Base-by-base conservation (phyloP, 1,284 basidiomycete species). In the Leccinum solheimii region DNA sequence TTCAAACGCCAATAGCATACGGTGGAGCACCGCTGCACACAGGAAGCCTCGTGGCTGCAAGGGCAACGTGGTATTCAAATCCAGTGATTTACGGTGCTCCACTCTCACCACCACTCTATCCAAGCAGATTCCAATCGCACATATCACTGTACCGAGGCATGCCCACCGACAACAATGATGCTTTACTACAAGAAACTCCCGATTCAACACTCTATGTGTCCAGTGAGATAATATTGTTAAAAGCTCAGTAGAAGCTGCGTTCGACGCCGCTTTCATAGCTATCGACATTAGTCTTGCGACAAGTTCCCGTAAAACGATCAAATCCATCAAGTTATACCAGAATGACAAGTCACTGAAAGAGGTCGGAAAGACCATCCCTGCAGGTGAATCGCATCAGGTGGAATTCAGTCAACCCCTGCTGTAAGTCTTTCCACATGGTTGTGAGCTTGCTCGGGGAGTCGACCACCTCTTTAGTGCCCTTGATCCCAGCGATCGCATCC, bases 201-300 rank as follows among this genome's bases (percentile, higher is more conserved):
- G 4, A 8, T 16, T 40, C 61, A 19, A 48, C 36, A 3, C 7
- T 65, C 38, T 26, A 67, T 32, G 58, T 65, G 16, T 62, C 66
- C 5, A 48, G 64, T 67, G 3, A 34, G 57, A 21, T 2, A 27
- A 3, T 23, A 23, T 5, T 2, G 3, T 21, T n/a, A 27, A 50
- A 14, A 8, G 5, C 16, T 26, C 27, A 51, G 50, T 26, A 49
- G 38, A 50, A 7, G 23, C 19, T 11, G 8, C 16, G 19, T 51
- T 30, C 8, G 26, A 51, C 16, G 9, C 5, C 16, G 27, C 16
- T 51, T 30, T 16, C 26, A 9, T 16, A 51, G 50, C 23, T 51
- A 51, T 51, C 50, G 26, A 51, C 11, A 30, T 51, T 6, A 27
- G 26, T 30, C 50, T 51, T 30, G 50, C 16, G 16, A 51, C 0